Conservation (phyloP, 2,329 filamentous ascomycete species). For the Teratosphaeria zuluensis region DNA sequence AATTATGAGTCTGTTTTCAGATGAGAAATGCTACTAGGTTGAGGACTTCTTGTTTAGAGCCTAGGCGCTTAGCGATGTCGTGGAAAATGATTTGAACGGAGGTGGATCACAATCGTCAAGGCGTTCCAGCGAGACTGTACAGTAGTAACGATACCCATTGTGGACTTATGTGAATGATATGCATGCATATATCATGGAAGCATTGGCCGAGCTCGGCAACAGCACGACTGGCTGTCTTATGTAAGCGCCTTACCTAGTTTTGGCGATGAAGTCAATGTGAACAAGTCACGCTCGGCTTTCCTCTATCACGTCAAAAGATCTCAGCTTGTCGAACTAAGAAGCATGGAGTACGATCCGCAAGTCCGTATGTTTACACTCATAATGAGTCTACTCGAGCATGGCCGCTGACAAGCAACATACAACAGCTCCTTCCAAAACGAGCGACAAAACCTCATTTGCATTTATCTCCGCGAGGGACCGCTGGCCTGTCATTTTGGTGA, state of each 20-base stretch:
- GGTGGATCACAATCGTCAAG: not conserved
- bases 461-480: conserved; percentile 73
- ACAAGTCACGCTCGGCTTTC: not conserved
- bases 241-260: not conserved
- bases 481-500: conserved; percentile 87
- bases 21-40: not conserved
- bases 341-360: conserved; percentile 67
- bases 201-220: not conserved
- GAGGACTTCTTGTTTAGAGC: not conserved
- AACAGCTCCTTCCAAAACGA: conserved; percentile 65
- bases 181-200: not conserved
- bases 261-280: not conserved
- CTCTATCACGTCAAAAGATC: not conserved
- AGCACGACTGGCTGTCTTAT: not conserved
- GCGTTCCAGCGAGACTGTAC: not conserved
- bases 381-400: not conserved
- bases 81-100: no score
- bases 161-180: not conserved
- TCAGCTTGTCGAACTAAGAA: not conserved
- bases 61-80: no score
- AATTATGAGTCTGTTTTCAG: conserved; percentile 3
- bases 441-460: conserved; percentile 78
- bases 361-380: conserved; percentile 46
- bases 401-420: conserved; percentile 10
- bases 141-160: not conserved